These are phyloP conservation scores for Aureobasidium leucospermi DNA, from an alignment of 2,329 filamentous ascomycete genomes.

Conservation along the genomic window DNA sequence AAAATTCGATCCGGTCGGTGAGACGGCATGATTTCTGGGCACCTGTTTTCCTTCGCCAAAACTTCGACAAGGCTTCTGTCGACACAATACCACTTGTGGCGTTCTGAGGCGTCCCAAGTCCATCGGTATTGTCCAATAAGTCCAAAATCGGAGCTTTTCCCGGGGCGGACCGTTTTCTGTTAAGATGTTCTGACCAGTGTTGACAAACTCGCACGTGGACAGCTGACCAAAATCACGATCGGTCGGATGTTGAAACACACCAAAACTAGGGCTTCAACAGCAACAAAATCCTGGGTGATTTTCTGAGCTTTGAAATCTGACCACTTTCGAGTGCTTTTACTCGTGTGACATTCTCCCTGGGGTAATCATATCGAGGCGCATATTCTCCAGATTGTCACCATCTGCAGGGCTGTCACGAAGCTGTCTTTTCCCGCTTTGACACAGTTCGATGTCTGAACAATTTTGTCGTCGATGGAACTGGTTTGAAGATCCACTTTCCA, in stretches of 20 bases:
- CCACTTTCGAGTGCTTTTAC: neutral
- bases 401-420: neutral
- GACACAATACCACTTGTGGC: neutral
- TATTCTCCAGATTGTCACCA: neutral
- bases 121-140: neutral
- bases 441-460: neutral
- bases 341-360: neutral
- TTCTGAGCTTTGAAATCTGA: neutral
- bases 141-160: neutral
- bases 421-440: neutral
- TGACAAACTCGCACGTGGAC: neutral
- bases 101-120: conserved; percentile 8
- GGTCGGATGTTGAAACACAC: conserved; percentile 4
- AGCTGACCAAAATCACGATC: neutral
- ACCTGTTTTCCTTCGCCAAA: neutral
- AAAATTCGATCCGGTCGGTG: neutral
- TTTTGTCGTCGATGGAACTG: neutral
- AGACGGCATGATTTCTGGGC: neutral
- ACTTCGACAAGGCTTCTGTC: neutral
- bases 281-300: neutral
- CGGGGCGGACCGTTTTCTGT: conserved; percentile 10
- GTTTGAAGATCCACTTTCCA: neutral
- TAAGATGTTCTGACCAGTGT: neutral
- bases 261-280: neutral
- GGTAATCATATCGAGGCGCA: neutral